Conservation (phyloP, 371 early-diverging fungal genomes). For the Capillidium heterosporum region DNA sequence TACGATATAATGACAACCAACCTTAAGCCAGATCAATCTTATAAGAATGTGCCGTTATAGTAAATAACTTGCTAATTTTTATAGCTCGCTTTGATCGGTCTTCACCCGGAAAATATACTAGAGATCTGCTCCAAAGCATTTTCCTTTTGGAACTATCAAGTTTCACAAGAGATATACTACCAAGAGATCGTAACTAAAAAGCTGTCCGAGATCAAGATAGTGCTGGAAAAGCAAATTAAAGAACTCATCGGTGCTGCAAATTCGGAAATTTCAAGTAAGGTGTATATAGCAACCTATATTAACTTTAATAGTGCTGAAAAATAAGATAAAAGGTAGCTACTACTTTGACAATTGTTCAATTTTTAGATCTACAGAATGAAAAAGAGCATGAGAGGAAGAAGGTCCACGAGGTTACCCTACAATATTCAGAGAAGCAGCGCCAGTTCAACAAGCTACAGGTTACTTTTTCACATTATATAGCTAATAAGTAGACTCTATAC, state of each 20-base stretch:
- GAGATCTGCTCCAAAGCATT: slow-evolving; percentile 1
- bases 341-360: neutral
- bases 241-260: neutral
- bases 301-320: neutral
- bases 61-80: neutral
- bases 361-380: neutral
- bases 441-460: slow-evolving; percentile 1
- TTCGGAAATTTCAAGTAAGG: neutral
- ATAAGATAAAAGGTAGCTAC: neutral
- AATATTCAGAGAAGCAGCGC: neutral
- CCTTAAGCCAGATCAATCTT: neutral
- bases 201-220: neutral
- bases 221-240: neutral
- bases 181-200: neutral
- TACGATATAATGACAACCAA: neutral
- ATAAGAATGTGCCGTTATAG: neutral
- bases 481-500: neutral
- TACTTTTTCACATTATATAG: no score
- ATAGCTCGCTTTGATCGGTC: neutral
- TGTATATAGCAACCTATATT: neutral
- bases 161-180: neutral
- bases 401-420: neutral
- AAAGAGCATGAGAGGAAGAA: neutral
- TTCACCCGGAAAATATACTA: neutral
- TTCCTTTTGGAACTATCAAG: slow-evolving; percentile 4